Percentiles rank a stretch among this genome's conserved stretches.
Conservation (phyloP, 768 basidiomycete genomes). For the Suillus luteus region DNA sequence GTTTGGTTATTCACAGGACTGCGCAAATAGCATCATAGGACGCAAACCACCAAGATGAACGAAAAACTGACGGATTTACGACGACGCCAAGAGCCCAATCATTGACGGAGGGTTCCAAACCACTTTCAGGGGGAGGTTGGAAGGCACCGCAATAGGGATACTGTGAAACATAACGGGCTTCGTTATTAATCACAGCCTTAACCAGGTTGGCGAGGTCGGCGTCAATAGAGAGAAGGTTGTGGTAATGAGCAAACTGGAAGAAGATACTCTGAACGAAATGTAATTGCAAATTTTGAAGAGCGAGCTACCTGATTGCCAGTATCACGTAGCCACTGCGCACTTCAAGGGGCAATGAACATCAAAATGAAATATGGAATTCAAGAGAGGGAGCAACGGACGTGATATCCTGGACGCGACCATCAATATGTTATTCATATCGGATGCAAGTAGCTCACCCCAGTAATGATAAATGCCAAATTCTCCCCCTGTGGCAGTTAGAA, state of each 20-base stretch:
- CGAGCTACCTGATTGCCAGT: conserved; percentile 68
- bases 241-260: conserved; percentile 69
- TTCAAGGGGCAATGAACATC: conserved; percentile 27
- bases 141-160: conserved; percentile 83
- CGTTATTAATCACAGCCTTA: conserved; percentile 82
- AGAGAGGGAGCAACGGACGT: conserved; percentile 48
- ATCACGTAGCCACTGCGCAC: conserved; percentile 84
- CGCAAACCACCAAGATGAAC: not conserved
- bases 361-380: conserved; percentile 15
- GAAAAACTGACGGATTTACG: conserved; percentile 65
- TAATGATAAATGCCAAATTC: conserved; percentile 80
- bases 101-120: conserved; percentile 62
- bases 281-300: conserved; percentile 10
- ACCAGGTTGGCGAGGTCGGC: conserved; percentile 61
- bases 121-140: conserved; percentile 78
- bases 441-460: conserved; percentile 52
- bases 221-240: conserved; percentile 57
- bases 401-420: conserved; percentile 58
- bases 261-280: conserved; percentile 8
- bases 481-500: conserved; percentile 43
- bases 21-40: not conserved
- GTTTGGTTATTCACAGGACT: conserved; percentile 70
- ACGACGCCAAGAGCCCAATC: conserved; percentile 68
- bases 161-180: conserved; percentile 69
- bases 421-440: conserved; percentile 9